These are phyloP conservation scores for Balakata baccata DNA, from an alignment of 345 rosid genomes.

Conservation along the genomic window DNA sequence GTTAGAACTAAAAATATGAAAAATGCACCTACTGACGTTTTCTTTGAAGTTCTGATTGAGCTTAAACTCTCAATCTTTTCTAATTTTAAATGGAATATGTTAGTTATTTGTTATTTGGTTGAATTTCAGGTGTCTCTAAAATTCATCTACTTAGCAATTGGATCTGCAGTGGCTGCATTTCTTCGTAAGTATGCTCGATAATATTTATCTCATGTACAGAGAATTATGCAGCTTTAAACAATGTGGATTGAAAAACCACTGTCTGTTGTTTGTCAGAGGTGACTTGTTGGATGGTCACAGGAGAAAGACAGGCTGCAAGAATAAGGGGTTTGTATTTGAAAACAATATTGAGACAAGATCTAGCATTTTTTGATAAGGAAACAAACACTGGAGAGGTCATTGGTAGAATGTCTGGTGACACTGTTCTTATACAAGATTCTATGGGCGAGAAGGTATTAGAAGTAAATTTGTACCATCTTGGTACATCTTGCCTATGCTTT, in stretches of 20 bases:
- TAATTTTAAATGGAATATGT: too few species aligned
- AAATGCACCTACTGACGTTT: too few species aligned
- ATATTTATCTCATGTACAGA: too few species aligned
- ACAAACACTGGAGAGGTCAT: slow-evolving; percentile 31
- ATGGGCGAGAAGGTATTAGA: slow-evolving; percentile 37
- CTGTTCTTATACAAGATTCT: slow-evolving; percentile 36
- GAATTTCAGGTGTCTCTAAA: slow-evolving; percentile 27
- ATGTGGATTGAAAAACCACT: too few species aligned
- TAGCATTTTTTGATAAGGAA: slow-evolving; percentile 31
- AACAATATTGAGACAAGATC: slow-evolving; percentile 34
- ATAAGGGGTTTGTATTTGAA: slow-evolving; percentile 31
- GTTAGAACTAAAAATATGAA: too few species aligned
- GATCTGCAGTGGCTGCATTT: slow-evolving; percentile 10
- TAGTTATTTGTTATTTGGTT: too few species aligned
- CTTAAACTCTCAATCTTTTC: too few species aligned
- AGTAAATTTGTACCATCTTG: background rate
- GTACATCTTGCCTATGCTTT: background rate
- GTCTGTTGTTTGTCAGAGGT: slow-evolving; percentile 26
- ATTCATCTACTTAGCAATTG: slow-evolving; percentile 29
- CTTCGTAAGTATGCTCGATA: slow-evolving; percentile 12
- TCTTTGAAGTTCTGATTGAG: too few species aligned
- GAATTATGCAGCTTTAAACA: too few species aligned
- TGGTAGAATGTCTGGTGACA: slow-evolving; percentile 37
- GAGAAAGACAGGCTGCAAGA: slow-evolving; percentile 18
- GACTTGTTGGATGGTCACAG: slow-evolving; percentile 41